phyloP scores from a whole-genome alignment of 2,329 filamentous ascomycete genomes.

The Allantophomopsis lycopodina region DNA sequence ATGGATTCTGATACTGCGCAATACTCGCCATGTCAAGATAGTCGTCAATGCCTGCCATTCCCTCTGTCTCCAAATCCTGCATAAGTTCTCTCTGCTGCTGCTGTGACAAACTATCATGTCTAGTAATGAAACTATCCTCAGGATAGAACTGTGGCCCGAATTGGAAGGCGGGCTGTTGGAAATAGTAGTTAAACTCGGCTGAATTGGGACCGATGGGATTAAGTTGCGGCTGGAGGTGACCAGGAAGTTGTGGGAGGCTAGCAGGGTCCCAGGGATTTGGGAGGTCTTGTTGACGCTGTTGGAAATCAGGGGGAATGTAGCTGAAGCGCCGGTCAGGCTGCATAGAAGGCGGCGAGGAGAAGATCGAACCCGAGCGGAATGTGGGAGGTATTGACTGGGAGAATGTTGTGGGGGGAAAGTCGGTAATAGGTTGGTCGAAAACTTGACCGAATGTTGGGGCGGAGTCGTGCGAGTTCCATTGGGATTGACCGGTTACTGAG shows the following conservation, averaged over 20 bases:
- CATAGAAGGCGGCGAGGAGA: slow-evolving; percentile 40
- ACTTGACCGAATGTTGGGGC: slow-evolving; percentile 44
- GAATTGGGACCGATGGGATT: background rate
- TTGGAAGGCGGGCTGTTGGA: background rate
- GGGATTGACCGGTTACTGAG: slow-evolving; percentile 21
- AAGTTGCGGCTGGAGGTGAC: background rate
- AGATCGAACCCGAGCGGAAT: slow-evolving; percentile 56
- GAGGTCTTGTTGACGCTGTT: slow-evolving; percentile 11
- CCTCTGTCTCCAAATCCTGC: slow-evolving; percentile 61
- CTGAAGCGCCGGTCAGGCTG: slow-evolving; percentile 43
- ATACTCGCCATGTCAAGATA: slow-evolving; percentile 28
- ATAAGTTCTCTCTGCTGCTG: slow-evolving; percentile 76
- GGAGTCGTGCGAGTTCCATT: background rate
- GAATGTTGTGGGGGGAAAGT: slow-evolving; percentile 16
- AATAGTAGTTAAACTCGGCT: background rate
- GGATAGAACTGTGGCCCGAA: background rate
- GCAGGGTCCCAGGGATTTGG: slow-evolving; percentile 16
- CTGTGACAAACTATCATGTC: slow-evolving; percentile 53
- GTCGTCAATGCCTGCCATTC: slow-evolving; percentile 45
- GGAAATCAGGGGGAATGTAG: slow-evolving; percentile 45
- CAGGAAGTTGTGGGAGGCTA: background rate
- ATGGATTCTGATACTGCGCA: too few relatives aligned
- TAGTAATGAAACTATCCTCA: slow-evolving; percentile 19
- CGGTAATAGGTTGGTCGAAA: slow-evolving; percentile 40
- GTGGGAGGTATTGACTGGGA: slow-evolving; percentile 21